Evolutionary conservation across 495 filamentous ascomycete species (phyloP), one percentile per base, ranked within the genome.

Genomic region (Aspergillus taichungensis): DNA sequence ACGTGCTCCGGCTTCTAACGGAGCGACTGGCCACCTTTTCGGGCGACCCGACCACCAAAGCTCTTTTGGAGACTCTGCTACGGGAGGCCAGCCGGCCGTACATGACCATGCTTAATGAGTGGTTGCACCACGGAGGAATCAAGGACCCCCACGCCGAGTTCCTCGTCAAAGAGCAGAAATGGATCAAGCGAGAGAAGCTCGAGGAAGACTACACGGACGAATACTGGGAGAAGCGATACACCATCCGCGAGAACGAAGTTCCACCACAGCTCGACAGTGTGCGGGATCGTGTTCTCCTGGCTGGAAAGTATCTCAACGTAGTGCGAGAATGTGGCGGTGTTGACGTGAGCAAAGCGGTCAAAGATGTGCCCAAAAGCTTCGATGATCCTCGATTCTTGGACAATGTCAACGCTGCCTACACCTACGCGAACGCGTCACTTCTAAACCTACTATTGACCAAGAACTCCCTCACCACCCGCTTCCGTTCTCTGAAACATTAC

Each of bases 151-250:
- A 96, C 60, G 79, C 77, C 9, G 92, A 98, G 60, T 98, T 98
- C 56, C 67, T 98, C 32, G 82, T 98, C 50, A 94, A 88, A 51
- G 92, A 98, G 61, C 89, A 95, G 59, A 91, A 91, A 64, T 92
- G 88, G 55, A 97, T 98, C 54, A 83, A 83, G 43, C 78, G 92
- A 13, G 94, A 96, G 55, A 77, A 84, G 54, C 68, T 98, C 8
- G 88, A 96, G 58, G 81, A 95, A 55, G 92, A 98, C 64, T 98
- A 96, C 54, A 97, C 90, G 0, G 92, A 98, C 56, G 92, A 97
- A 53, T 98, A 98, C 62, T 98, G 92, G 92, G 92, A 97, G 57
- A 88, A 95, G 62, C 76, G 92, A 45, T 98, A 98, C 54, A 95
- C 89, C 9, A 87, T 97, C 47, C 80, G 92, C 34, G 85, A 94